Evolutionary conservation across 2,329 filamentous ascomycete species (phyloP).

Genomic region (Microsporum ferrugineum): DNA sequence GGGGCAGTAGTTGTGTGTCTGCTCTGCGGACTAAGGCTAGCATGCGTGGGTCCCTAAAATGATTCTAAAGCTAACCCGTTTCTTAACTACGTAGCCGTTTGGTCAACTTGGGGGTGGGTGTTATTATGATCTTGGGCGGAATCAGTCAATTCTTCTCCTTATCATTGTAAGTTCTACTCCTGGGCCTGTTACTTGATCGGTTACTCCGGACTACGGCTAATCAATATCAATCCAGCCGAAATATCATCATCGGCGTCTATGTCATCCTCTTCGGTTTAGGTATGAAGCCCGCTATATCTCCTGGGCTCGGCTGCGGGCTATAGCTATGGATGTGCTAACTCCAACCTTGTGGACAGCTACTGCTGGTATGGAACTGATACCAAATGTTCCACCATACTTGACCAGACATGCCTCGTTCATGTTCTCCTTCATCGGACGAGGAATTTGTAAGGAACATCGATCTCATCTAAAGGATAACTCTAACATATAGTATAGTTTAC

Average conservation of each 20-base stretch:
- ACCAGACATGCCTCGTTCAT: constrained; percentile 93
- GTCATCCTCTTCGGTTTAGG: constrained; percentile 82
- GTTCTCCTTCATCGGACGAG: constrained; percentile 93
- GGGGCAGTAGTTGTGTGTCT: neutral
- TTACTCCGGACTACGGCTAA: neutral
- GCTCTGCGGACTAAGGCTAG: neutral
- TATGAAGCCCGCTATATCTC: constrained; percentile 34
- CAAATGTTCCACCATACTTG: constrained; percentile 76
- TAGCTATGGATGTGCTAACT: constrained; percentile 16
- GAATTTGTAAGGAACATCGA: constrained; percentile 60
- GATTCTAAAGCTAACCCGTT: constrained; percentile 19
- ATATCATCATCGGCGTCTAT: constrained; percentile 71
- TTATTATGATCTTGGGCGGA: constrained; percentile 78
- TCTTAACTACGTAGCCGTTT: constrained; percentile 56
- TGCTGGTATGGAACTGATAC: constrained; percentile 67
- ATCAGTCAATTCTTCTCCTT: constrained; percentile 37
- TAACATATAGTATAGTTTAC: constrained; percentile 57
- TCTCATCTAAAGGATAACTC: neutral
- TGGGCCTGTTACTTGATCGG: neutral
- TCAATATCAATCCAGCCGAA: constrained; percentile 41
- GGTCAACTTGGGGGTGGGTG: constrained; percentile 80
- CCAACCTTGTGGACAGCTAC: constrained; percentile 41
- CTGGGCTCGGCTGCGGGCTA: neutral
- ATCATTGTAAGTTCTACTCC: constrained; percentile 8
- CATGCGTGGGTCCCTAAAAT: neutral